Conservation (phyloP, 2,329 filamentous ascomycete genomes). For the Alternaria sp. region DNA sequence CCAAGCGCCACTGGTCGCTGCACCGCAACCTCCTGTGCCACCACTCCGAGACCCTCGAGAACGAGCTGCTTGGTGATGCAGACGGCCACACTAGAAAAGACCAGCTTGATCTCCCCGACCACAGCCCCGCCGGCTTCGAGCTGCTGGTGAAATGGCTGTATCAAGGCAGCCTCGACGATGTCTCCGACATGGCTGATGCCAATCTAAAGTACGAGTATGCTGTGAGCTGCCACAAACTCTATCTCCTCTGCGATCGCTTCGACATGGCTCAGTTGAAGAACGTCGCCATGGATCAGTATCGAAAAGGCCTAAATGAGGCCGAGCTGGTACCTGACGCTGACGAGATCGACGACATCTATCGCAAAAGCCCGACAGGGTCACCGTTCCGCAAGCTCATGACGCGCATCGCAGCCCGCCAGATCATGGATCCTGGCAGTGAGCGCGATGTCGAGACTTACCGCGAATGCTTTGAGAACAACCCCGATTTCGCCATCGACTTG, state of each 20-base stretch:
- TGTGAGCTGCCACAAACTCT: conserved; percentile 62
- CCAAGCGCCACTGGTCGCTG: conserved; percentile 59
- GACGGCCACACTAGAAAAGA: conserved; percentile 45
- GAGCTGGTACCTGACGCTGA: conserved; percentile 63
- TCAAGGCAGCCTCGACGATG: conserved; percentile 62
- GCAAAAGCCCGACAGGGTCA: conserved; percentile 53
- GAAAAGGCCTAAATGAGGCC: conserved; percentile 59
- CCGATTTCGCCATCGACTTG: conserved; percentile 63
- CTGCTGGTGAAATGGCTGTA: conserved; percentile 66
- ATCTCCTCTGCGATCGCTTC: conserved; percentile 62
- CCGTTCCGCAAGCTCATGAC: conserved; percentile 62
- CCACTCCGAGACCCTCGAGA: conserved; percentile 58
- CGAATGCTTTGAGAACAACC: conserved; percentile 58
- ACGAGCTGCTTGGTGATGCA: conserved; percentile 50
- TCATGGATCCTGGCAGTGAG: conserved; percentile 63
- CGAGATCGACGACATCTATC: conserved; percentile 64
- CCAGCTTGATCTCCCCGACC: conserved; percentile 57
- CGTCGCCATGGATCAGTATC: conserved; percentile 63
- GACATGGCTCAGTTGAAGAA: conserved; percentile 61
- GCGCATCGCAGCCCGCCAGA: conserved; percentile 64
- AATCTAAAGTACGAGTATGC: conserved; percentile 63
- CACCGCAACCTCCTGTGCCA: conserved; percentile 63
- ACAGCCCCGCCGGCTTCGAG: conserved; percentile 62
- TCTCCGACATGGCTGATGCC: conserved; percentile 54
- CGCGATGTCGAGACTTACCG: conserved; percentile 60